Percentiles rank a stretch among this genome's conserved stretches.
Conservation (phyloP, 495 filamentous ascomycete species). For the Xylaria flabelliformis region DNA sequence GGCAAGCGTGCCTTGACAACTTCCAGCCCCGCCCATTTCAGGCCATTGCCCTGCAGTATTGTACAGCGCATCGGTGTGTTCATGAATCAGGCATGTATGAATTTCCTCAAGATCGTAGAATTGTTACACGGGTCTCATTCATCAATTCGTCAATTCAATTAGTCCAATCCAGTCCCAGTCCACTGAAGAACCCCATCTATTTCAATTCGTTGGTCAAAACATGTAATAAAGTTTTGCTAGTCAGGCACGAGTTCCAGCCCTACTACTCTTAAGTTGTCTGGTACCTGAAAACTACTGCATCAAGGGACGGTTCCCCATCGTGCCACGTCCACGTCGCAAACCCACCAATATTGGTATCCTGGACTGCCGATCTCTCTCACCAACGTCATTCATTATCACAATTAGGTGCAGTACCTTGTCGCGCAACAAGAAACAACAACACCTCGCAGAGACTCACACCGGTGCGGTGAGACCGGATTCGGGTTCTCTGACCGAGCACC, state of each 20-base stretch:
- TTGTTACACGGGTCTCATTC: not conserved
- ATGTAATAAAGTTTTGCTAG: not conserved
- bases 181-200: not conserved
- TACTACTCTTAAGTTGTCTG: not conserved
- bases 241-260: not conserved
- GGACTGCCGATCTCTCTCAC: not conserved
- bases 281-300: not conserved
- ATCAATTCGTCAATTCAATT: not conserved
- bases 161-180: not conserved
- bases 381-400: slow-evolving; percentile 16
- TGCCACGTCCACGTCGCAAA: not conserved
- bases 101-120: not conserved
- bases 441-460: not conserved
- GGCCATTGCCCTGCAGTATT: slow-evolving; percentile 6
- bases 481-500: not conserved
- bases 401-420: not conserved
- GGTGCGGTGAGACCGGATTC: not conserved
- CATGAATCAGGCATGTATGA: not conserved
- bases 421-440: not conserved
- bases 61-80: no score
- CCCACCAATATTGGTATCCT: not conserved
- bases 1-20: slow-evolving; percentile 1
- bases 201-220: not conserved
- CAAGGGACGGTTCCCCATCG: slow-evolving; percentile 4
- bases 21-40: slow-evolving; percentile 27